phyloP scores from a whole-genome alignment of 1,284 basidiomycete genomes.

The Rhodofomes roseus region DNA sequence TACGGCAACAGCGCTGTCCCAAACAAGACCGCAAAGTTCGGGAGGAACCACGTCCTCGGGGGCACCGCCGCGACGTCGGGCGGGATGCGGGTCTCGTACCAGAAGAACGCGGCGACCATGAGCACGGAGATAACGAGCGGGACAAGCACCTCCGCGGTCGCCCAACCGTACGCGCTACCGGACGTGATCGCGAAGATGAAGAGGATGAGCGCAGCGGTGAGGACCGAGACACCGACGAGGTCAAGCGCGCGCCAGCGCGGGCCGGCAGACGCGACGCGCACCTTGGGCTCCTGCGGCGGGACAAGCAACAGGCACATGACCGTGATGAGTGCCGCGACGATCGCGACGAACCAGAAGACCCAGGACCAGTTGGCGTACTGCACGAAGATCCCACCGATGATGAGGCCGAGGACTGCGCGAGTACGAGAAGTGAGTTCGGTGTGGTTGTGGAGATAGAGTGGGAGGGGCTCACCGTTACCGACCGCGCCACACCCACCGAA shows the following conservation, averaged over 20 bases:
- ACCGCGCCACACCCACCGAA: slow-evolving; percentile 43
- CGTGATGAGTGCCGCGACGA: slow-evolving; percentile 35
- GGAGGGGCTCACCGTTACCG: slow-evolving; percentile 35
- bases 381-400: slow-evolving; percentile 41
- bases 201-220: slow-evolving; percentile 36
- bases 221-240: slow-evolving; percentile 34
- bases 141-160: slow-evolving; percentile 34
- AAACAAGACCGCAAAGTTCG: slow-evolving; percentile 39
- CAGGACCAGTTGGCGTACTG: slow-evolving; percentile 40
- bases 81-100: slow-evolving; percentile 38
- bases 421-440: background rate
- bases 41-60: slow-evolving; percentile 38
- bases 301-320: slow-evolving; percentile 32
- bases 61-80: slow-evolving; percentile 36
- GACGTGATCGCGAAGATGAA: slow-evolving; percentile 49
- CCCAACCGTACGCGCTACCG: slow-evolving; percentile 42
- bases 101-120: slow-evolving; percentile 37
- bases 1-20: slow-evolving; percentile 36
- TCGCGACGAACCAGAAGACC: slow-evolving; percentile 43
- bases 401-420: slow-evolving; percentile 35
- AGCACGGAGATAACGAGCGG: slow-evolving; percentile 41
- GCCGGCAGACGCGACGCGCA: slow-evolving; percentile 1
- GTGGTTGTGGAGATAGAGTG: background rate
- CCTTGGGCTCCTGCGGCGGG: slow-evolving; percentile 22
- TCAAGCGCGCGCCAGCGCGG: slow-evolving; percentile 35